Base-by-base conservation (phyloP, 2,329 filamentous ascomycete genomes). In the Capronia americana region DNA sequence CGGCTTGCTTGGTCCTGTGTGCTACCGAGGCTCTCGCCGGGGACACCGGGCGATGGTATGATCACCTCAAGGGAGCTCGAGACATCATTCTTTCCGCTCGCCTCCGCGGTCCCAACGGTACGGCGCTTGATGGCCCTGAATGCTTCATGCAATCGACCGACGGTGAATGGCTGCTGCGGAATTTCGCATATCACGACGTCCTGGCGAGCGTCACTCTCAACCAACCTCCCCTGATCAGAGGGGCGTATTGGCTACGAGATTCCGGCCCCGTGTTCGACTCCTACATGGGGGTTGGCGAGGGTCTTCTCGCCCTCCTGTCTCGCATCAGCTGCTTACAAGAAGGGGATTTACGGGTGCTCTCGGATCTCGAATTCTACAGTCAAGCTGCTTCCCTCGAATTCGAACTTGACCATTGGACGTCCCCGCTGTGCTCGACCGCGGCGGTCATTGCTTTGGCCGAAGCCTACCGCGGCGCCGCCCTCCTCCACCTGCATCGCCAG, bases 171-270 rank as follows among this genome's bases (percentile, higher is more conserved):
- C 50, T 72, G 4, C 50, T 72, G 48, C 65, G 70, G 8, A 71
- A 71, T 57, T 72, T 72, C 63, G 70, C 70, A 17, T 72, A 72
- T 56, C 70, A 72, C 57, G 70, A 72, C 55, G 63, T 72, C n/a
- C 57, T 72, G 23, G 55, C 58, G 34, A 70, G 63, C 28, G 61
- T 72, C 26, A 64, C 68, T 6, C 32, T 64, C 24, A 59, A 56
- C 30, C 38, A 65, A 30, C 54, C 46, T 11, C 70, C 70, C 3
- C 53, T 71, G 30, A 60, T 72, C 6, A 12, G 20, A 6, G 70
- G 70, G 11, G 26, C 50, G 23, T 46, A 60, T 51, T 44, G 60
- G 5, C 48, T 53, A 4, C 23, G 26, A 12, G 26, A 28, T 11
- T 23, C 20, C 26, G 20, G 26, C 48, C 48, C 20, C 20, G 48